Base-by-base conservation (phyloP, 345 rosid species). In the Eutrema heterophyllum region DNA sequence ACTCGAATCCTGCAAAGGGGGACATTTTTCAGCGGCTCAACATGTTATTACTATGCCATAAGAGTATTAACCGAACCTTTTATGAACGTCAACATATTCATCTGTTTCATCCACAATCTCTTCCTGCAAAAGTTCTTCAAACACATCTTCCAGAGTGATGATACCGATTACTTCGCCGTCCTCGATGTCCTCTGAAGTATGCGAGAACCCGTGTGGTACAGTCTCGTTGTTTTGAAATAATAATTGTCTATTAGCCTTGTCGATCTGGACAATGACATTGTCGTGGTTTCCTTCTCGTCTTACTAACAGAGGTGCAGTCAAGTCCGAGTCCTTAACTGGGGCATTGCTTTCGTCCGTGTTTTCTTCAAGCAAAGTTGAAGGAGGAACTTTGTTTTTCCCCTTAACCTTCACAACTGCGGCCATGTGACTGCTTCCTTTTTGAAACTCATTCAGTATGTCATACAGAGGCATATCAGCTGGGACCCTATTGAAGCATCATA, bases 351-450 rank as follows among this genome's bases (percentile, higher is more conserved):
- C 96, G 64, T 79, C 81, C 7, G 52, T 5, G 49, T 81, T 79
- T 68, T 79, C 93, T 58, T 81, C 88, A 12, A 81, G 87, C n/a
- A 52, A 48, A 56, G 78, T 73, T 14, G 82, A 74, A 27, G 74
- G 81, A 75, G 78, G 84, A 56, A 60, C 67, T 82, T 83, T 87
- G 79, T 50, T 61, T 80, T 88, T 88, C 32, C 86, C 93, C 72
- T 86, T 95, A 48, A 86, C 83, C 80, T 83, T 92, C 60, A 92
- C 99, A 70, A 95, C 97, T 67, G 99, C 99, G 27, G 99, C 99
- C 99, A 95, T 95, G 78, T 95, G 99, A 80, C 99, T 95, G 79
- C 97, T 95, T 33, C 99, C 99, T 82, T 95, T 92, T 78, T 95
- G 99, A 81, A 95, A 95, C 85, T 95, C 99, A 11, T 94, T 94